These are phyloP conservation scores for Prunus mongolica DNA, from an alignment of 306 rosid genomes.

Conservation along the genomic window DNA sequence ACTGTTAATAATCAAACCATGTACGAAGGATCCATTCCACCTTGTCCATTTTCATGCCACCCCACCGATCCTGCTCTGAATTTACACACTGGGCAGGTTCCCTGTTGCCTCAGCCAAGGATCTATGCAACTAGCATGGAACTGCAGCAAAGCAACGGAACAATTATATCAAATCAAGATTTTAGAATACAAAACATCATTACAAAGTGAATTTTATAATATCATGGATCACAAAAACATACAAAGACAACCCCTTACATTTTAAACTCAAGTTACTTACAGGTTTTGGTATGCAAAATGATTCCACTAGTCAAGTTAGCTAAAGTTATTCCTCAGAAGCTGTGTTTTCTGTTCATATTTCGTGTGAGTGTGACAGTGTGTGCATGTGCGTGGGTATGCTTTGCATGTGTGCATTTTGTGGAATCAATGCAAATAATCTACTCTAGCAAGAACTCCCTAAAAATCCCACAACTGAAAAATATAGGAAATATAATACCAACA, in stretches of 20 bases:
- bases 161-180: neutral
- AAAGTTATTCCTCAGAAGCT: neutral
- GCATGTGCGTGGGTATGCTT: neutral
- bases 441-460: neutral
- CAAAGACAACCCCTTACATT: neutral
- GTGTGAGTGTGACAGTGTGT: neutral
- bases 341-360: neutral
- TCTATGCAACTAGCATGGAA: slow-evolving; percentile 89
- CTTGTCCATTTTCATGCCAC: slow-evolving; percentile 63
- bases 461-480: neutral
- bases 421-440: neutral
- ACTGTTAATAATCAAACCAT: slow-evolving; percentile 46
- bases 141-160: slow-evolving; percentile 30
- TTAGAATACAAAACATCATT: neutral
- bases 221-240: neutral
- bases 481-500: neutral
- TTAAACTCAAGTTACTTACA: neutral
- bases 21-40: slow-evolving; percentile 49
- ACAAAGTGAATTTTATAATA: neutral
- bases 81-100: slow-evolving; percentile 93
- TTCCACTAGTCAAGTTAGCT: neutral
- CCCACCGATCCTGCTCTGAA: slow-evolving; percentile 61
- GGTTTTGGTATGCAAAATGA: neutral
- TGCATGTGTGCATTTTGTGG: neutral
- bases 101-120: slow-evolving; percentile 94